Conservation (phyloP, 2,329 filamentous ascomycete species). For the Hymenoscyphus repandus region DNA sequence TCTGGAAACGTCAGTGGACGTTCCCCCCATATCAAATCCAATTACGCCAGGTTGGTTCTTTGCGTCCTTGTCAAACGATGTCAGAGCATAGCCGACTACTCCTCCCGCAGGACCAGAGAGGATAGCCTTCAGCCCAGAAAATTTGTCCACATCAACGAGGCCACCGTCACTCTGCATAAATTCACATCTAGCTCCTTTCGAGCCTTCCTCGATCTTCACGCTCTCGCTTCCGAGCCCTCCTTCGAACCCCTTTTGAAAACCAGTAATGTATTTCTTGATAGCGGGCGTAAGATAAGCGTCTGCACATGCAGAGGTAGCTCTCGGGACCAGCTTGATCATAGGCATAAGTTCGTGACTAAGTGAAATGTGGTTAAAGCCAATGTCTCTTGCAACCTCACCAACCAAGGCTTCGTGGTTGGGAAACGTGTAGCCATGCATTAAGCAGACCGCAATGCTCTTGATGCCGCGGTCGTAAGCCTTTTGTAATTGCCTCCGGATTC, state of each 20-base stretch:
- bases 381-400: constrained; percentile 54
- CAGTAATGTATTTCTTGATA: constrained; percentile 62
- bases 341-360: constrained; percentile 62
- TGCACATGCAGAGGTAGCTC: constrained; percentile 61
- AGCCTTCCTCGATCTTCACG: constrained; percentile 47
- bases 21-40: constrained; percentile 62
- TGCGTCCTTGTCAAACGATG: constrained; percentile 58
- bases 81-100: constrained; percentile 61
- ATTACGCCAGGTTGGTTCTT: constrained; percentile 54
- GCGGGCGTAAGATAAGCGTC: constrained; percentile 66
- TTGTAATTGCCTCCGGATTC: constrained; percentile 39
- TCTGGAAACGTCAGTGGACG: constrained; percentile 62
- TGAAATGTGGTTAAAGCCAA: constrained; percentile 62
- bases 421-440: constrained; percentile 68
- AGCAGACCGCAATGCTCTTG: constrained; percentile 58
- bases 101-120: constrained; percentile 63
- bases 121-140: constrained; percentile 59
- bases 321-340: constrained; percentile 65
- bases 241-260: constrained; percentile 59
- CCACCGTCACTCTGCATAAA: constrained; percentile 53
- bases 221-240: constrained; percentile 32
- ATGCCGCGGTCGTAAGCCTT: constrained; percentile 54
- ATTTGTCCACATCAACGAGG: constrained; percentile 45
- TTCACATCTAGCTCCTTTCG: constrained; percentile 57
- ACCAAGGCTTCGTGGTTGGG: constrained; percentile 59